These are phyloP conservation scores for Trebouxia sp. DNA, from an alignment of 139 green algal genomes.

Conservation along the genomic window DNA sequence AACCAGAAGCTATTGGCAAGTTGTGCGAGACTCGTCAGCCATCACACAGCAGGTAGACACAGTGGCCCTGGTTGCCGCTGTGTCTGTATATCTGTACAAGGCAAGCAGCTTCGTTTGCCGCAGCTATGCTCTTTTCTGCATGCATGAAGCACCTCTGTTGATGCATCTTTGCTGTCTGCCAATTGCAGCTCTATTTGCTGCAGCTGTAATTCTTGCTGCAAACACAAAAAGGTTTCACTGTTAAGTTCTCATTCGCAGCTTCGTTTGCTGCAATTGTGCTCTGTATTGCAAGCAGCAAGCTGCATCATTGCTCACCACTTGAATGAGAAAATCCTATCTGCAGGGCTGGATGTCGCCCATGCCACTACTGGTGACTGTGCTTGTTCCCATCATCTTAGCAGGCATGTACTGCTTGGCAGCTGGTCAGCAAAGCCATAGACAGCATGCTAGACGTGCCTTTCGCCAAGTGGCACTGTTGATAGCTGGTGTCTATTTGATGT, in stretches of 20 bases:
- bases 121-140: too few relatives aligned
- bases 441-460: conserved; percentile 26
- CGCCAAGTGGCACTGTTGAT: not conserved
- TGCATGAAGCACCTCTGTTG: too few relatives aligned
- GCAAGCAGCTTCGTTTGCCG: not conserved
- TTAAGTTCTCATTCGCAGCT: too few relatives aligned
- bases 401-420: not conserved
- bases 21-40: conserved; percentile 65
- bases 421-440: not conserved
- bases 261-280: not conserved
- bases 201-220: not conserved
- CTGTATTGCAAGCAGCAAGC: not conserved
- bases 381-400: not conserved
- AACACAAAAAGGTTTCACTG: not conserved
- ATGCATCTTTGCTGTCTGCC: not conserved
- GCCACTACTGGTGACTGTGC: not conserved
- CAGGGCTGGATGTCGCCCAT: conserved; percentile 5
- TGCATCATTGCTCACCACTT: not conserved
- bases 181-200: not conserved
- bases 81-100: conserved; percentile 58
- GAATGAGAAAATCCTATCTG: too few relatives aligned
- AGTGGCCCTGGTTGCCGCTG: conserved; percentile 47
- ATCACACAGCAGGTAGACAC: conserved; percentile 78
- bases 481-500: conserved; percentile 33
- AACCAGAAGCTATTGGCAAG: conserved; percentile 39